Percentiles rank a stretch among this genome's conserved stretches.
Conservation (phyloP, 2,329 filamentous ascomycete genomes). For the Fusarium bactridioides region DNA sequence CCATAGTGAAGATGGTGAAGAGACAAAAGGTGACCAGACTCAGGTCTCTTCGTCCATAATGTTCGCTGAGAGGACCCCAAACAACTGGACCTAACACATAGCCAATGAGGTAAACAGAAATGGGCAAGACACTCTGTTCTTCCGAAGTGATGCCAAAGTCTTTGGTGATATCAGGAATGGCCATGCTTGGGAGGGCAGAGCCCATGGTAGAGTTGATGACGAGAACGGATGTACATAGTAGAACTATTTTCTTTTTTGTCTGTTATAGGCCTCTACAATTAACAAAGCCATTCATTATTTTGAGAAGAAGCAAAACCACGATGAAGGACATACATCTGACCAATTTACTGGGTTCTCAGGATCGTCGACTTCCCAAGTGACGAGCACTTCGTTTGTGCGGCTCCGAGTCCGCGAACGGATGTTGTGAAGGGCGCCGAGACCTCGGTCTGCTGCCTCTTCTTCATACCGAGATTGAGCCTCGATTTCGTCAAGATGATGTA, state of each 20-base stretch:
- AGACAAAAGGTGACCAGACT: conserved; percentile 55
- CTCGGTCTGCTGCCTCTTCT: conserved; percentile 51
- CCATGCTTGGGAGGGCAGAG: conserved; percentile 70
- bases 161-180: conserved; percentile 62
- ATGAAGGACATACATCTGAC: conserved; percentile 46
- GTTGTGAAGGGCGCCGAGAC: conserved; percentile 45
- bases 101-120: conserved; percentile 70
- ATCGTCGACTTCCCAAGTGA: conserved; percentile 58
- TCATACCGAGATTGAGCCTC: conserved; percentile 53
- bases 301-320: background rate
- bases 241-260: conserved; percentile 62
- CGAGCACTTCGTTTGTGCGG: conserved; percentile 45
- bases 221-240: conserved; percentile 63
- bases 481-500: conserved; percentile 45
- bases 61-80: conserved; percentile 72
- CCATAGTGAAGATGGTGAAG: conserved; percentile 62
- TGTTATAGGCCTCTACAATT: too few relatives aligned
- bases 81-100: conserved; percentile 69
- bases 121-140: conserved; percentile 60
- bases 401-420: conserved; percentile 47
- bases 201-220: conserved; percentile 75
- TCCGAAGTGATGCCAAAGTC: conserved; percentile 64
- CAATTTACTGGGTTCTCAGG: conserved; percentile 64
- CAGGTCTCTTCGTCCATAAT: conserved; percentile 64
- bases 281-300: too few relatives aligned